Base-by-base conservation (phyloP, 2,329 filamentous ascomycete species). In the Monilinia fructicola region DNA sequence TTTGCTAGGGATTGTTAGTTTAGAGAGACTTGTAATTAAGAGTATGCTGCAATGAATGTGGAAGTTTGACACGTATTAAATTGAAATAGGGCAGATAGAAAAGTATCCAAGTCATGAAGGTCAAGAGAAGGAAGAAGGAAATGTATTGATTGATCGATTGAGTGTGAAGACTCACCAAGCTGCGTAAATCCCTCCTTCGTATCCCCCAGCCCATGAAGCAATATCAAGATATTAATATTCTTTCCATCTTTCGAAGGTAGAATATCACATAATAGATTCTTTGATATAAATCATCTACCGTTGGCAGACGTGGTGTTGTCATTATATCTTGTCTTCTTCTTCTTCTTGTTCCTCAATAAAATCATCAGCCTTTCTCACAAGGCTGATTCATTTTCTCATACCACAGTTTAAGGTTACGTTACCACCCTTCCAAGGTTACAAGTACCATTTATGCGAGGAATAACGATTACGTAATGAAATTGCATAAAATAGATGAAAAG, bases 141-240 rank as follows among this genome's bases (percentile, higher is more conserved):
- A n/a, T n/a, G n/a, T n/a, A n/a, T n/a, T n/a, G n/a, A n/a, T n/a
- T n/a, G n/a, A 18, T n/a, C 10, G 10, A n/a, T 10, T 14, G n/a
- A 35, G 44, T 42, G 31, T 48, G 14, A 35, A 3, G 10, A 35
- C 64, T 48, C 55, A 67, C 59, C 87, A 44, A 91, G 84, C 26
- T 77, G 79, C 35, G 82, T 82, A 76, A 90, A 90, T 44, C 85
- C 79, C 26, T 76, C 72, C 60, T 86, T 80, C 16, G 82, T 86
- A 75, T 91, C 89, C 59, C 89, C 89, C 23, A 91, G 81, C 67
- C 88, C 88, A 74, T 91, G 89, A 5, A 91, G 83, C 44, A 91
- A 83, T 73, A 91, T 78, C 54, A 91, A 83, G 69, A 90, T 78
- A 75, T 90, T 90, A 28, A 84, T 77, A 5, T 78, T 76, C 26